Evolutionary conservation across 73 alveolate genomes (phyloP), one percentile per base, ranked within the genome.

Genomic region (Blepharisma stoltei): DNA sequence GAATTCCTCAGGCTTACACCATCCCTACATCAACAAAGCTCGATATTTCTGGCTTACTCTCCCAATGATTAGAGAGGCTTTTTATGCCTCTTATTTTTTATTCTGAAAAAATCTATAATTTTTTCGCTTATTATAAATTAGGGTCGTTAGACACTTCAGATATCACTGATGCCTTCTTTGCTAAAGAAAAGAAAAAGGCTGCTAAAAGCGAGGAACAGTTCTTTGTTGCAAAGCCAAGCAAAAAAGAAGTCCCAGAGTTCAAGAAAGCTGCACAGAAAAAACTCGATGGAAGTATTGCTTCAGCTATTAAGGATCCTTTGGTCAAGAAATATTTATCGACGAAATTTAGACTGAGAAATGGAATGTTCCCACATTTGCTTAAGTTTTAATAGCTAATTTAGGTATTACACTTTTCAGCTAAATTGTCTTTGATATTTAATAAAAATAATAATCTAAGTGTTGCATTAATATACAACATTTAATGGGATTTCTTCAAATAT

Each of bases 1-100:
- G 98, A 94, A 95, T 94, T 55, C 88, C 88, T 83, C 86, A 89
- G 53, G 95, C 93, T 70, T 86, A 86, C 86, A 92, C 93, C 67
- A 38, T 94, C 55, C 90, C 98, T 45, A 94, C 98, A 11, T 73
- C 93, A 71, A 89, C 97, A 66, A 89, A 91, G 69, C 90, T 93
- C 46, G 84, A 82, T 49, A 50, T 93, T 52, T 67, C 77, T 32
- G 97, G 96, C n/a, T 14, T 11, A n/a, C n/a, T n/a, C n/a, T n/a
- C n/a, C n/a, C n/a, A n/a, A n/a, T n/a, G n/a, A n/a, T n/a, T n/a
- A n/a, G n/a, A n/a, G n/a, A n/a, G n/a, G n/a, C n/a, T n/a, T n/a
- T n/a, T n/a, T n/a, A n/a, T n/a, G n/a, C n/a, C n/a, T n/a, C n/a
- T n/a, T n/a, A n/a, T n/a, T n/a, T n/a, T n/a, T n/a, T n/a, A n/a